Evolutionary conservation across 2,329 filamentous ascomycete species (phyloP), one percentile per base, ranked within the genome.

Genomic region (Geoglossum cookeanum): DNA sequence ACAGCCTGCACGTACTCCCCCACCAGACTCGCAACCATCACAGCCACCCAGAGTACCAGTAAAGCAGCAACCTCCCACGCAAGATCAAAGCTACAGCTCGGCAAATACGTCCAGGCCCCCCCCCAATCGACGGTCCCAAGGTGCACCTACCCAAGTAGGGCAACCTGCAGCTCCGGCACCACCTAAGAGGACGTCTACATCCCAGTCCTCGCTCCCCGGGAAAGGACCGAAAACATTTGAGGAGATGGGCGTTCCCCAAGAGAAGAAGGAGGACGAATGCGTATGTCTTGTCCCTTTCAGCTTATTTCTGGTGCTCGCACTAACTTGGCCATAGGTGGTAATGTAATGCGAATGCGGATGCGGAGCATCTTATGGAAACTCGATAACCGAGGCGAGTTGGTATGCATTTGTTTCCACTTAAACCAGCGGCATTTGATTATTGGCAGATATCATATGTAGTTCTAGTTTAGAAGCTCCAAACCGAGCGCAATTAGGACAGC

Each of bases 211-310:
- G 60, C 68, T 72, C 51, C 74, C 78, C 35, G 78, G 77, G 55
- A 87, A 89, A 66, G 92, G 91, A 9, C 91, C 92, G 0, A 87
- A 92, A 64, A 97, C 92, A 0, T 98, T 98, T 68, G 91, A 96
- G 67, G 90, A 94, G 67, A 98, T 98, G 92, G 92, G 92, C 44
- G 91, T 98, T 64, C 87, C 89, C 5, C 78, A 83, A 64, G 82
- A 77, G 53, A 90, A 92, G 70, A 78, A 83, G 60, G 87, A 95
- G n/a, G 79, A 80, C 62, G 90, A 97, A 71, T 98, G 91, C 74
- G 90, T 96, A 80, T 74, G 78, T 74, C 27, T 58, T 45, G 30
- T n/a, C 44, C 54, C 30, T n/a, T 48, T 27, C 33, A 27, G 13
- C 17, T 5, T 27, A 4, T n/a, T 45, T 39, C n/a, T 45, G n/a